phyloP scores from a whole-genome alignment of 192 early-diverging fungal genomes.

The Gaertneriomyces sp. region DNA sequence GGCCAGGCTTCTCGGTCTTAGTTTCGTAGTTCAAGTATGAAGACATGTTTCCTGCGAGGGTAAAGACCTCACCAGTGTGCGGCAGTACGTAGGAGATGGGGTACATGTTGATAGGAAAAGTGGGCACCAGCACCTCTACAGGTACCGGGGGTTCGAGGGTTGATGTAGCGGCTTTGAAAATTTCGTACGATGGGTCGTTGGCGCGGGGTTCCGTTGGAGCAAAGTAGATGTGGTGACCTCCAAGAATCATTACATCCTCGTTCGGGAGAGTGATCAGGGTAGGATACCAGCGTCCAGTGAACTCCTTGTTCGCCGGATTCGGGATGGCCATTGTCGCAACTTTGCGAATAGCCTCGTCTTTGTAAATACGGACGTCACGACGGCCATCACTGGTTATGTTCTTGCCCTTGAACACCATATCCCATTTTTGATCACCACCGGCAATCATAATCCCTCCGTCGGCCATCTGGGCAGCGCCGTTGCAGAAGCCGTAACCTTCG shows the following conservation, averaged over 20 bases:
- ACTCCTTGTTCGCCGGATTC: constrained; percentile 1
- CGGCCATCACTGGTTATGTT: constrained; percentile 26
- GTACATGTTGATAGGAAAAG: constrained; percentile 30
- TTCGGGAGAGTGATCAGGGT: constrained; percentile 21
- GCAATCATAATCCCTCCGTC: constrained; percentile 27
- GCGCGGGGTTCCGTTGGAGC: constrained; percentile 5
- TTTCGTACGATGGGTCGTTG: constrained; percentile 29
- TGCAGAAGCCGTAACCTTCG: constrained; percentile 26
- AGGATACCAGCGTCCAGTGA: constrained; percentile 31
- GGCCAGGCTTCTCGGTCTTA: constrained; percentile 4
- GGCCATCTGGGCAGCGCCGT: constrained; percentile 26
- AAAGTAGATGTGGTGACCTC: constrained; percentile 21
- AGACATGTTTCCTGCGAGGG: constrained; percentile 18
- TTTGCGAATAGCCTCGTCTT: constrained; percentile 12
- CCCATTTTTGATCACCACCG: constrained; percentile 27
- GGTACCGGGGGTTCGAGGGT: constrained; percentile 11
- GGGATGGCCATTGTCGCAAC: constrained; percentile 19
- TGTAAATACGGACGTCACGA: constrained; percentile 24
- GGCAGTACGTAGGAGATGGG: constrained; percentile 26
- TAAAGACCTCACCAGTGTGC: constrained; percentile 15
- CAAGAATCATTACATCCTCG: constrained; percentile 22
- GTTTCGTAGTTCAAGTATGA: background rate
- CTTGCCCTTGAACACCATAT: constrained; percentile 14
- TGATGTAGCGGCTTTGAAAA: constrained; percentile 12
- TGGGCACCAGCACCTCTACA: constrained; percentile 6